These are phyloP conservation scores for Kernera saxatilis DNA, from an alignment of 345 rosid genomes.

Conservation along the genomic window DNA sequence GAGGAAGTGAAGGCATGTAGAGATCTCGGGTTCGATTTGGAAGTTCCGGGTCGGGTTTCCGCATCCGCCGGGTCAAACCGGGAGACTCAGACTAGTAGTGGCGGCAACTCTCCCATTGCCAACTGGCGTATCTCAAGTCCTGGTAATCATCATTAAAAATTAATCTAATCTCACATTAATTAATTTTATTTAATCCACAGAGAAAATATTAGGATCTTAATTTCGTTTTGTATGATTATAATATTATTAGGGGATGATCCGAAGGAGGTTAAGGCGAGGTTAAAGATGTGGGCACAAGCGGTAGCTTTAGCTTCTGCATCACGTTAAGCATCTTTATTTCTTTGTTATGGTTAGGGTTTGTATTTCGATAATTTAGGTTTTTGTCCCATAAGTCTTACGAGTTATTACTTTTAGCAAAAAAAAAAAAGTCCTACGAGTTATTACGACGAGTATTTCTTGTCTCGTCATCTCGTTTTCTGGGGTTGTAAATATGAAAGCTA, in stretches of 20 bases:
- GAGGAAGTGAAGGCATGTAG: conserved; percentile 84
- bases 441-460: no score
- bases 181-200: not conserved
- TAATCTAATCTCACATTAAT: not conserved
- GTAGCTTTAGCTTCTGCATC: conserved; percentile 72
- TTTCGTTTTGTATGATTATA: not conserved
- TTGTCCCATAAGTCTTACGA: not conserved
- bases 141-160: conserved; percentile 37
- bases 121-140: conserved; percentile 91
- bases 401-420: no score
- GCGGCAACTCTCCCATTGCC: conserved; percentile 72
- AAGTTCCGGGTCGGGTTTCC: conserved; percentile 50
- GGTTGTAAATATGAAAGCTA: no score
- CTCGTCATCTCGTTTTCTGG: no score
- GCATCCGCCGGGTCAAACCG: conserved; percentile 28
- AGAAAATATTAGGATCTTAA: not conserved
- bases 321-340: conserved; percentile 4
- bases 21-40: conserved; percentile 86
- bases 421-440: no score
- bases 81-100: conserved; percentile 71
- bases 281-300: conserved; percentile 95
- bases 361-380: not conserved
- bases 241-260: conserved; percentile 77
- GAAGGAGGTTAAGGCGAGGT: conserved; percentile 85
- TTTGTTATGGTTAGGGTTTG: conserved; percentile 1